Percentiles rank a stretch among this genome's conserved stretches.
Evolutionary conservation across 768 basidiomycete genomes (phyloP).

Genomic region (Gautieria morchelliformis): DNA sequence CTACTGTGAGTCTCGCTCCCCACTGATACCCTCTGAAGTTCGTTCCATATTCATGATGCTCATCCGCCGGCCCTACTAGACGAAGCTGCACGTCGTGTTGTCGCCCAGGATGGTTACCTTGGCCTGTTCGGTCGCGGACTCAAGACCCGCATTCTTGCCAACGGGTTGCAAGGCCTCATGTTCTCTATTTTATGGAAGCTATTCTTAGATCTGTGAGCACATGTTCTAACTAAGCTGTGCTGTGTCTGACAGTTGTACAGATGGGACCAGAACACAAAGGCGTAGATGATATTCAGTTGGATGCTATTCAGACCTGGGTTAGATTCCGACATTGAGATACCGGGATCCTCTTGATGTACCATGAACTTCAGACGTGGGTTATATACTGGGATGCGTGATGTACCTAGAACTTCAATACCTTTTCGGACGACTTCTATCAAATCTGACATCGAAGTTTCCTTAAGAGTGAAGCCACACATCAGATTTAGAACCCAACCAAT

Average conservation of each 20-base stretch:
- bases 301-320: not conserved
- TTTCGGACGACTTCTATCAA: too few relatives aligned
- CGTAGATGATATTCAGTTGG: not conserved
- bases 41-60: not conserved
- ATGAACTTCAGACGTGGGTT: too few relatives aligned
- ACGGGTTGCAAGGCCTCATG: constrained; percentile 86
- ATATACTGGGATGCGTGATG: not conserved
- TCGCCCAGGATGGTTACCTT: constrained; percentile 62
- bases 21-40: not conserved
- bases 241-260: not conserved
- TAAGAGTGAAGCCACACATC: too few relatives aligned
- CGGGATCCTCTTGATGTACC: not conserved
- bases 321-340: not conserved
- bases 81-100: constrained; percentile 67
- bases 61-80: constrained; percentile 15
- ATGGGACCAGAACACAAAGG: constrained; percentile 5
- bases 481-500: too few relatives aligned
- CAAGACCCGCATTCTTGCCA: constrained; percentile 81
- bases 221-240: too few relatives aligned
- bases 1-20: constrained; percentile 37
- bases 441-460: too few relatives aligned
- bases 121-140: constrained; percentile 86
- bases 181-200: constrained; percentile 88
- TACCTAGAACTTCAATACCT: not conserved
- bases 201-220: constrained; percentile 75